Evolutionary conservation across 2,329 filamentous ascomycete species (phyloP), one percentile per base, ranked within the genome.

Genomic region (Aspergillus persii): DNA sequence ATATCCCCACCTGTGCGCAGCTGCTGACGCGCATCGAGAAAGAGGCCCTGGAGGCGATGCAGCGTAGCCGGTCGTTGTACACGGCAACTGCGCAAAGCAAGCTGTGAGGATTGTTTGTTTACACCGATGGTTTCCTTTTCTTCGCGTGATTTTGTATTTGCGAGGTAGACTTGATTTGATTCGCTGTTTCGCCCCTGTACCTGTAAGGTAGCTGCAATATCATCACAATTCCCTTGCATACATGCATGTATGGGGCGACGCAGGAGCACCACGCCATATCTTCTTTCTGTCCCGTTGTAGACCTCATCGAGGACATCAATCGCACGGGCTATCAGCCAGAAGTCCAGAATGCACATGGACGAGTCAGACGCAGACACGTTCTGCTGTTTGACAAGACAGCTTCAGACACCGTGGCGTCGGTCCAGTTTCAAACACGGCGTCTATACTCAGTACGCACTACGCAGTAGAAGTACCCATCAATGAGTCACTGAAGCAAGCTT

Each of bases 1-100:
- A 95, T 68, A 90, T 93, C 56, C 90, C 90, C 8, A 91, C 88
- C 0, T 94, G 91, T 70, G 83, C 84, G 50, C 86, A 79, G 1
- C 79, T 95, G 29, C 78, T 92, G 8, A 80, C 80, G 66, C 84
- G 91, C 58, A 93, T 95, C 67, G 90, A 93, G 80, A 87, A 81
- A 72, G 91, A 94, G 74, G 90, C 90, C 0, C 83, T 89, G 71
- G 81, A 85, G 58, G 81, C 88, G 3, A 78, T 93, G 63, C 82
- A 77, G 69, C 84, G 86, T 69, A 85, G 84, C 61, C 79, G 83
- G 54, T 73, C 80, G 29, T 77, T 91, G 53, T 78, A 87, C 61
- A 78, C 79, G 56, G 67, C 68, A 54, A 66, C 63, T 41, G 61
- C 67, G 54, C 74, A 81, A 60, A 81, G 85, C 64, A 90, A 89